phyloP scores from a whole-genome alignment of 2,329 filamentous ascomycete genomes.

The Fusarium denticulatum region DNA sequence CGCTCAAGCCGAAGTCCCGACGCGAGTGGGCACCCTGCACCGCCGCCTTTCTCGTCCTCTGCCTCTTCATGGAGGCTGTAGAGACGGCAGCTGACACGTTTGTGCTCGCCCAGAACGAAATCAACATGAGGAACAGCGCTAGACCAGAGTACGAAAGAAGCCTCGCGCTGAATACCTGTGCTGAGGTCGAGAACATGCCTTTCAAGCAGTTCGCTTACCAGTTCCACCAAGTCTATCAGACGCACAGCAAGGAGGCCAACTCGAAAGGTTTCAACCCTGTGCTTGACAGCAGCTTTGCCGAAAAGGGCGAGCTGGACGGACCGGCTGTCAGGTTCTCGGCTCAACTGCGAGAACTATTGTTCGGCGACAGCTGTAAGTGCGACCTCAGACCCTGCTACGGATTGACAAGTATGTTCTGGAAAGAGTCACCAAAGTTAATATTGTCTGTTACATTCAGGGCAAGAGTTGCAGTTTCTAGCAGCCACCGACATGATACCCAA shows the following conservation, averaged over 20 bases:
- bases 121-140: conserved; percentile 53
- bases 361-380: conserved; percentile 57
- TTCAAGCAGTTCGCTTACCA: conserved; percentile 70
- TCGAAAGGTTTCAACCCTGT: conserved; percentile 65
- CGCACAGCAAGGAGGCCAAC: conserved; percentile 60
- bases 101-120: conserved; percentile 62
- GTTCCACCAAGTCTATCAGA: conserved; percentile 69
- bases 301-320: conserved; percentile 58
- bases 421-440: conserved; percentile 23
- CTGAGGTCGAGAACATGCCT: conserved; percentile 66
- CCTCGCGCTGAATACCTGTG: conserved; percentile 58
- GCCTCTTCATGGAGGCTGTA: conserved; percentile 67
- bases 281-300: conserved; percentile 55
- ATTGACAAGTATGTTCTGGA: conserved; percentile 17
- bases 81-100: conserved; percentile 64
- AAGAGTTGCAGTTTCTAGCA: conserved; percentile 54
- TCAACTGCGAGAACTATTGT: conserved; percentile 56
- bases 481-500: conserved; percentile 59
- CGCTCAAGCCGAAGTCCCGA: conserved; percentile 64
- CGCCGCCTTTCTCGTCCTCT: conserved; percentile 65
- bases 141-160: conserved; percentile 52
- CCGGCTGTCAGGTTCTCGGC: conserved; percentile 58
- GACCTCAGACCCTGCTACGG: neutral
- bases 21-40: conserved; percentile 66
- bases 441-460: conserved; percentile 43